Evolutionary conservation across 2,329 filamentous ascomycete genomes (phyloP).

Genomic region (Peltaster fructicola): DNA sequence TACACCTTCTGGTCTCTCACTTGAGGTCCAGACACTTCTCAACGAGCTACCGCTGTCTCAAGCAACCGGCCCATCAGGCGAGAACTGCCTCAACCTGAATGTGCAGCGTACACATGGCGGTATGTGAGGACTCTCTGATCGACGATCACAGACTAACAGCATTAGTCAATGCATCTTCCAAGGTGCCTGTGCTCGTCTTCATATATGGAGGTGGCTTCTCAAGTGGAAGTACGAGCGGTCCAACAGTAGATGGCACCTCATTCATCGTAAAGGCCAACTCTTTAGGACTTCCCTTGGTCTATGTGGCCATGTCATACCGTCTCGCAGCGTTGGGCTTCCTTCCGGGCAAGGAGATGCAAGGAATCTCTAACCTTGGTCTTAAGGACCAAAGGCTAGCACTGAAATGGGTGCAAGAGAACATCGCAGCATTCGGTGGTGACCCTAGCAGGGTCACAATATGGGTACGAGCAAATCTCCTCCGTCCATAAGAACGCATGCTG

Average conservation of each 20-base stretch:
- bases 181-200: slow-evolving; percentile 31
- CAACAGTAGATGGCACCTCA: slow-evolving; percentile 29
- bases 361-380: slow-evolving; percentile 33
- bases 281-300: too few species aligned
- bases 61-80: too few species aligned
- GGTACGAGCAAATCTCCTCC: too few species aligned
- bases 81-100: too few species aligned
- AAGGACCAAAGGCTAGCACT: slow-evolving; percentile 29
- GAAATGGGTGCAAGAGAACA: slow-evolving; percentile 14
- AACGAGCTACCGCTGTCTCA: too few species aligned
- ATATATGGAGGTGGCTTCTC: slow-evolving; percentile 28
- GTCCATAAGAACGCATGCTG: too few species aligned
- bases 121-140: too few species aligned
- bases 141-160: too few species aligned
- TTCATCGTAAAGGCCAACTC: slow-evolving; percentile 29
- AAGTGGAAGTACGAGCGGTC: slow-evolving; percentile 25
- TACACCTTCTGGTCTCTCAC: too few species aligned
- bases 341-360: slow-evolving; percentile 22
- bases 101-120: too few species aligned
- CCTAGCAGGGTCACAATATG: slow-evolving; percentile 6
- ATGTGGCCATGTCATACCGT: slow-evolving; percentile 28
- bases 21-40: too few species aligned
- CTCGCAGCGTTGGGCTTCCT: slow-evolving; percentile 20
- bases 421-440: slow-evolving; percentile 6
- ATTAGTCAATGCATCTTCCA: too few species aligned